Conservation (phyloP, 345 rosid genomes). For the Populus davidiana region DNA sequence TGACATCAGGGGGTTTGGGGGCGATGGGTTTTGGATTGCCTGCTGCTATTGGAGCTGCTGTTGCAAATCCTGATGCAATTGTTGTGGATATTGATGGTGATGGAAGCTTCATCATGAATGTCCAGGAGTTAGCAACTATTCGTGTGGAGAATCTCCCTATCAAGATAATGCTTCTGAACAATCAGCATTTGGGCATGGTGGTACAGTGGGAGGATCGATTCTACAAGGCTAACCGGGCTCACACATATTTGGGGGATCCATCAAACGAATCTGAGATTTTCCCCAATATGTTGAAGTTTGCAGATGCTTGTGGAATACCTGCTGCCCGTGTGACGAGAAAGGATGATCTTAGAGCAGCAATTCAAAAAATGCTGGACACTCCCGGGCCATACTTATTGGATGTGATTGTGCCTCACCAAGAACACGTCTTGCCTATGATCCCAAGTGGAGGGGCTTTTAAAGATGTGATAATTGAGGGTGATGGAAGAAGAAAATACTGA, state of each 20-base stretch:
- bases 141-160: constrained; percentile 81
- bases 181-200: constrained; percentile 98
- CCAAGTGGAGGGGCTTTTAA: constrained; percentile 92
- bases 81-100: constrained; percentile 98
- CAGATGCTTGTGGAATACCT: constrained; percentile 83
- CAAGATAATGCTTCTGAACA: constrained; percentile 73
- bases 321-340: constrained; percentile 73
- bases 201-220: constrained; percentile 93
- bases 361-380: constrained; percentile 82
- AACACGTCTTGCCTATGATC: constrained; percentile 95
- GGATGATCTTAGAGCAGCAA: constrained; percentile 61
- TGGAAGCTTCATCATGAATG: constrained; percentile 94
- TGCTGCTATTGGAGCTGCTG: constrained; percentile 97
- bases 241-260: constrained; percentile 83
- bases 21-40: constrained; percentile 99
- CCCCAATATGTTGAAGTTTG: constrained; percentile 81
- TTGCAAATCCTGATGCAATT: constrained; percentile 73
- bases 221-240: constrained; percentile 90
- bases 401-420: constrained; percentile 94
- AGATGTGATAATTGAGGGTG: constrained; percentile 84
- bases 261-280: constrained; percentile 65
- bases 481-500: constrained; percentile 59
- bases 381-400: constrained; percentile 90
- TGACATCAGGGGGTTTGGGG: constrained; percentile 88
- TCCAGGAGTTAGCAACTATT: constrained; percentile 88